Evolutionary conservation across 1,139 yeast species (phyloP), one percentile per base, ranked within the genome.

Genomic region (Entelexis paramagnoliae): DNA sequence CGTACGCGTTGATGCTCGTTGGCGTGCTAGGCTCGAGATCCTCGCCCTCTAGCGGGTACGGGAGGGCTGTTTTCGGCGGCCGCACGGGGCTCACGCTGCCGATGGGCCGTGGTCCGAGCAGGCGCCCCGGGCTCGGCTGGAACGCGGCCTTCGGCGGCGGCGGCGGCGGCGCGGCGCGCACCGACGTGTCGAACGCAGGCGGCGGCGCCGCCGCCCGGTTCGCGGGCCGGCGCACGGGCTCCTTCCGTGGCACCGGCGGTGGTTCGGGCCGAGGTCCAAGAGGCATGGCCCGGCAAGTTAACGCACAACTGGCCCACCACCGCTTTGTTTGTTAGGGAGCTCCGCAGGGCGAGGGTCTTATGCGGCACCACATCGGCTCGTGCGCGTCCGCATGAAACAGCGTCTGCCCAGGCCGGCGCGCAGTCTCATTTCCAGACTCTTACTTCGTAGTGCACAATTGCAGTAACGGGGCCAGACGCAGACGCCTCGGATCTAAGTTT

Each of bases 191-290:
- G 17, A 33, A 16, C 13, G 11, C 16, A 13, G 40, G 28, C 32
- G 26, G 40, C 17, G 13, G 32, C 19, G 34, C 16, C 11, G 16
- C 44, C 10, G 11, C 11, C 17, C 4, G 22, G 16, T 6, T 6
- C 19, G n/a, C 36, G 2, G 36, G 29, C 33, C 26, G n/a, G 3
- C 47, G 32, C 16, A 44, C 22, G 8, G 44, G 51, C 26, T 50
- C 54, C 49, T 51, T 51, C 14, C 48, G 46, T 1, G 58, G 58
- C 4, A 43, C 24, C 8, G 51, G 53, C 5, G 57, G 53, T 2
- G 57, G 57, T 42, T 55, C 54, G 1, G 57, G 57, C 17, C 57
- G 54, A 14, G 57, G 57, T 19, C 57, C 57, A 14, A 50, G 35
- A 13, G 57, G 57, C 57, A 55, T 55, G 26, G 46, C 46, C 46